Conservation (phyloP, 352 stramenopile genomes). For the Achlya hypogyna region DNA sequence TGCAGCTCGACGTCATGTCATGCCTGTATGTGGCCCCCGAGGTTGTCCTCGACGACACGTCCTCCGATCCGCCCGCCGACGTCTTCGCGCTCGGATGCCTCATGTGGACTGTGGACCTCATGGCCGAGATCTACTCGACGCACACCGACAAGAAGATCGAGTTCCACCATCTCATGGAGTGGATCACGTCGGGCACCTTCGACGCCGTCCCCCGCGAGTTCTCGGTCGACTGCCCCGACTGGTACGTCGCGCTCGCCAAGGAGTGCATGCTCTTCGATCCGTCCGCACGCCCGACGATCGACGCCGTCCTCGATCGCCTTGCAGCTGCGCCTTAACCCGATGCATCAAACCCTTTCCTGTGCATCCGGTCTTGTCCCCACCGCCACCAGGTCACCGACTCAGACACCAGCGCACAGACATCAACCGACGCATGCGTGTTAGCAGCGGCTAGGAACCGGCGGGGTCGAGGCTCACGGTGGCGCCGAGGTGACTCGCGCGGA, state of each 20-base stretch:
- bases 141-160: neutral
- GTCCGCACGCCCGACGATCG: neutral
- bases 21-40: conserved; percentile 1
- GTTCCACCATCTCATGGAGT: conserved; percentile 3
- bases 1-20: neutral
- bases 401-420: no score
- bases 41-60: neutral
- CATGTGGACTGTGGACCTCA: neutral
- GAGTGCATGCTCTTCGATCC: neutral
- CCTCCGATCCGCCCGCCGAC: neutral
- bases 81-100: neutral
- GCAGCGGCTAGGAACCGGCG: neutral
- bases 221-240: neutral
- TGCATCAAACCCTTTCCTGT: no score
- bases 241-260: neutral
- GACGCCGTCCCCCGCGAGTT: neutral
- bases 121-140: neutral
- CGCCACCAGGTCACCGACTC: no score
- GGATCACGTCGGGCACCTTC: neutral
- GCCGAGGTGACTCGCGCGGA: conserved; percentile 49
- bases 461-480: conserved; percentile 10
- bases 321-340: no score
- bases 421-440: no score
- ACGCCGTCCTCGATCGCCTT: neutral
- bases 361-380: no score